These are phyloP conservation scores for Gracilaria gracilis DNA, from an alignment of 23 red algal species.

Conservation along the genomic window DNA sequence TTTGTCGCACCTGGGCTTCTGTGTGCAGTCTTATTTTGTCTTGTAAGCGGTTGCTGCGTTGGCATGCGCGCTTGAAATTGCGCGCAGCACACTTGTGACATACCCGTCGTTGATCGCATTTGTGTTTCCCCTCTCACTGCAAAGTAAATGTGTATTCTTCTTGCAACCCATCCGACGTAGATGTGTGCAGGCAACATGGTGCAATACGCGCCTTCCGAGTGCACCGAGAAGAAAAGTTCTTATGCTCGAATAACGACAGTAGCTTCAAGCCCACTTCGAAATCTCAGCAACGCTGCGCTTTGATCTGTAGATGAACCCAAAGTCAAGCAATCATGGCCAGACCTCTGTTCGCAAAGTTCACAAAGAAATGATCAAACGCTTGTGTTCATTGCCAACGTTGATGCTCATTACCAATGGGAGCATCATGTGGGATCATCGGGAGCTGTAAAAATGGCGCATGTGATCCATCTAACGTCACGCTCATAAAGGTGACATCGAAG, in stretches of 20 bases:
- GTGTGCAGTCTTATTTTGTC: constrained; percentile 1
- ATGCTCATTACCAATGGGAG: too few relatives aligned
- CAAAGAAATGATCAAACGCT: too few relatives aligned
- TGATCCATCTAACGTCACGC: background rate
- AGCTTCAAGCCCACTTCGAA: too few relatives aligned
- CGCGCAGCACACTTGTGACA: background rate
- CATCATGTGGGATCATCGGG: background rate
- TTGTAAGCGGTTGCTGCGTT: background rate
- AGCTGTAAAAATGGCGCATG: background rate
- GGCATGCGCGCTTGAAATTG: background rate
- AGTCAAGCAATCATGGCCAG: too few relatives aligned
- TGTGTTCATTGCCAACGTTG: too few relatives aligned
- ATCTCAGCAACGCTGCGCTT: too few relatives aligned
- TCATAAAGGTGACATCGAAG: background rate
- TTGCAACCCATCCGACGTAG: background rate
- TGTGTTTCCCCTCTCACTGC: background rate
- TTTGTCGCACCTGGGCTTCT: background rate
- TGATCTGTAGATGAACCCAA: too few relatives aligned
- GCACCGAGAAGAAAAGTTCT: background rate
- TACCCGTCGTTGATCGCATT: background rate
- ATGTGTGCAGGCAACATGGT: background rate
- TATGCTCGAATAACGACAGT: background rate
- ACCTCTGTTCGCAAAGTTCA: too few relatives aligned
- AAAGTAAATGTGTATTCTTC: constrained; percentile 10
- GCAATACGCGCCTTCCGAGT: too few relatives aligned